Evolutionary conservation across 345 rosid species (phyloP), one percentile per base, ranked within the genome.

Genomic region (Euphorbia lathyris): DNA sequence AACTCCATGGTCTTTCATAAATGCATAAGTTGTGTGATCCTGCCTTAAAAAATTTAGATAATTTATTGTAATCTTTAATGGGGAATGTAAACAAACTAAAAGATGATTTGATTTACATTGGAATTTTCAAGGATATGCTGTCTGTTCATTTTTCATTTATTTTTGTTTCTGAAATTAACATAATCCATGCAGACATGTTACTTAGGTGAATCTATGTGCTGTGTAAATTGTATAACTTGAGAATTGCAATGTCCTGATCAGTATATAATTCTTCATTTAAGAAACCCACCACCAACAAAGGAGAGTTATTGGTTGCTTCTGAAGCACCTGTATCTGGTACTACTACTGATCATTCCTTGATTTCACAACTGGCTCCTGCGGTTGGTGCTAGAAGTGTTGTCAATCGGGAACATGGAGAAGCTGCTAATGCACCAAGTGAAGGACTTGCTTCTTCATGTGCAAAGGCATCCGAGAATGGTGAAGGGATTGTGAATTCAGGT

Each of bases 241-340:
- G 22, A 36, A 22, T 9, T 42, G 48, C 38, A 25, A 53, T 63
- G 27, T 32, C 67, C 77, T 75, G 32, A 71, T 68, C 66, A 45
- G 32, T 9, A 13, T 38, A 48, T 53, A 25, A 53, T 76, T 78
- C 5, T 65, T 76, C 17, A 68, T 47, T 60, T 20, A 23, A 91
- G 97, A 85, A 81, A 70, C 76, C 83, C 69, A 83, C 83, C 69
- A 82, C 82, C 26, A 76, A 78, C 65, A 84, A 82, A 72, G 89
- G 53, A 43, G 67, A 85, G 75, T 20, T 72, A 32, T 73, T 85
- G 72, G 76, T 82, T 73, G 69, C 83, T 58, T 75, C 87, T 66
- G 81, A 83, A 70, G 79, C 73, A 58, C 77, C 79, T 62, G 73
- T 69, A 30, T 58, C 86, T 50, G 82, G 74, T 40, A 57, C 73